A percentile compares a stretch with the other conserved stretches of the same genome.
These are phyloP conservation scores for Aureobasidium sp. DNA, from an alignment of 2,329 filamentous ascomycete species.

Conservation along the genomic window DNA sequence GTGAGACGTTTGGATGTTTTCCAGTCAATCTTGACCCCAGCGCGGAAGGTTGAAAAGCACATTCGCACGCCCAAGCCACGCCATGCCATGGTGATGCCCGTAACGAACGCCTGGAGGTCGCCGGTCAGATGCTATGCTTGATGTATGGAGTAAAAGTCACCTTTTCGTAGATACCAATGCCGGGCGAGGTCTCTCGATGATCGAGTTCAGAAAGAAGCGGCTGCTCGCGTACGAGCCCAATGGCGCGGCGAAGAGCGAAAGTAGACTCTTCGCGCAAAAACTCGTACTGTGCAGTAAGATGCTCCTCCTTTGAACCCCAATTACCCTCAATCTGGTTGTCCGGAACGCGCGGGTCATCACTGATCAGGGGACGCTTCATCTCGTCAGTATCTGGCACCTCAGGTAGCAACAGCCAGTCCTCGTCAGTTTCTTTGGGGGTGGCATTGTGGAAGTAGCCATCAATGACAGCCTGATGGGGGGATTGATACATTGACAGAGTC, in stretches of 20 bases:
- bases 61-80: conserved; percentile 60
- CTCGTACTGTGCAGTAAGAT: conserved; percentile 66
- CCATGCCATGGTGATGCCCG: conserved; percentile 56
- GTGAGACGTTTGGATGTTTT: conserved; percentile 53
- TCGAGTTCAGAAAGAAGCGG: conserved; percentile 51
- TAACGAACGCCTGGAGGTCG: conserved; percentile 53
- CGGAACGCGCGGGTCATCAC: background rate
- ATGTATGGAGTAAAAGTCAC: conserved; percentile 37
- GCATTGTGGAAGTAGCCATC: background rate
- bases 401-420: background rate
- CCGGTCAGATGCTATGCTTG: background rate
- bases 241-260: conserved; percentile 60
- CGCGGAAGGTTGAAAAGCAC: conserved; percentile 61
- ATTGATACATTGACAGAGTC: background rate
- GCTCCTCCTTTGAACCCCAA: conserved; percentile 55
- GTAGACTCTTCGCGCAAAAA: conserved; percentile 69
- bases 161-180: conserved; percentile 60
- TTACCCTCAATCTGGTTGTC: conserved; percentile 49
- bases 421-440: background rate
- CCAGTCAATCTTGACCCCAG: conserved; percentile 63
- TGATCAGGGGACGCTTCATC: background rate
- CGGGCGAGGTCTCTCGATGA: conserved; percentile 33
- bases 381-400: conserved; percentile 1
- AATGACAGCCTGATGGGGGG: background rate
- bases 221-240: conserved; percentile 48